Evolutionary conservation across 352 stramenopile species (phyloP), one percentile per base, ranked within the genome.

Genomic region (Globisporangium megalacanthum): DNA sequence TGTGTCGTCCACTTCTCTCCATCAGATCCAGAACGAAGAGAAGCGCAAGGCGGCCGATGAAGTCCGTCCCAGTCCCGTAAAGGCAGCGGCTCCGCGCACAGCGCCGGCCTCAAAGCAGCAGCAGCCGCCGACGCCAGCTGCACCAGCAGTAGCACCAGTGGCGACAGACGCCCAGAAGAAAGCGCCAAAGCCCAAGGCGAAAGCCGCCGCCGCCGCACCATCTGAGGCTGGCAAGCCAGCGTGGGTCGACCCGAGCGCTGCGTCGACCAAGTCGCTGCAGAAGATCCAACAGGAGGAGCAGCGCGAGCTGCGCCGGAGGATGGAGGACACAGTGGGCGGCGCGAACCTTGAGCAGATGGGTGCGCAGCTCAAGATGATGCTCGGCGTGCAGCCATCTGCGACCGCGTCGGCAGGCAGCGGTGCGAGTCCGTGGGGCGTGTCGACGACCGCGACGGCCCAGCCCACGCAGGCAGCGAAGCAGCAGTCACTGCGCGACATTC

Each of bases 341-440:
- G 44, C 66, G 4, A 79, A 89, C 56, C 66, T 95, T 2, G 80
- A 77, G 17, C 75, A 93, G 35, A 95, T 95, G 85, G 85, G 83
- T 35, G 77, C 73, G 13, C 81, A 95, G 51, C 63, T 95, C 29
- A 95, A 95, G 67, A 91, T 92, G 77, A 95, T 95, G 85, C 71
- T 95, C 6, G 85, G 85, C 20, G 83, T 94, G 25, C 71, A 80
- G n/a, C 68, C 29, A 33, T 33, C 35, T n/a, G 13, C 52, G 11
- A 29, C 52, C 29, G 2, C 57, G n/a, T 29, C 35, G 11, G 41
- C 59, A 29, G 54, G 46, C 25, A 33, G 46, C 20, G 52, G 59
- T 13, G 52, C 52, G 5, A 60, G 52, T 56, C 58, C 58, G 22
- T 92, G 82, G 82, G 79, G 80, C 13, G 56, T 66, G 45, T 58